Percentiles rank a stretch among this genome's conserved stretches.
phyloP scores from a whole-genome alignment of 2,329 filamentous ascomycete genomes.

The Lizonia empirigonia region DNA sequence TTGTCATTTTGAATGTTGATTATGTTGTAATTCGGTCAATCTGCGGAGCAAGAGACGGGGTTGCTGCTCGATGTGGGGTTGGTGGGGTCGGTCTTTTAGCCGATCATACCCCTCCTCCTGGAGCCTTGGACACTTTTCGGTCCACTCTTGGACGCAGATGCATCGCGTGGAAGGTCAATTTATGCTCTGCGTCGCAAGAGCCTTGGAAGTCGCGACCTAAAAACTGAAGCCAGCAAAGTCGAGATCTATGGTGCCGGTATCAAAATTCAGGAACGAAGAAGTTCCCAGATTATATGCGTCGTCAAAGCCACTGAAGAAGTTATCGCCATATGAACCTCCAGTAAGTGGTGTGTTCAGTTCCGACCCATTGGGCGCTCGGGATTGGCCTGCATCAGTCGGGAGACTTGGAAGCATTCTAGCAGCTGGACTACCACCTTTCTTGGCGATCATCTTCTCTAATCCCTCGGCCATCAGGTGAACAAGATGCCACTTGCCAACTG shows the following conservation, averaged over 20 bases:
- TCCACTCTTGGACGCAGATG: background rate
- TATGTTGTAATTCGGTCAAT: background rate
- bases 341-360: conserved; percentile 14
- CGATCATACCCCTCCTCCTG: conserved; percentile 10
- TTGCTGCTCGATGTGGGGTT: conserved; percentile 9
- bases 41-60: background rate
- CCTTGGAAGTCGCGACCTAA: background rate
- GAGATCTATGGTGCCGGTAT: conserved; percentile 33
- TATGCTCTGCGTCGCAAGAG: no score
- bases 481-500: conserved; percentile 54
- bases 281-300: conserved; percentile 32
- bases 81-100: conserved; percentile 17
- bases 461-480: conserved; percentile 56
- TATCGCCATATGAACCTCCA: conserved; percentile 15
- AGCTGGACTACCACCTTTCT: conserved; percentile 20
- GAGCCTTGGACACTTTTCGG: background rate
- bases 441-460: conserved; percentile 49
- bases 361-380: conserved; percentile 16
- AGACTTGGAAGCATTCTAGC: background rate
- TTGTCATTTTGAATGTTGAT: background rate
- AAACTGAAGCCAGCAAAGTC: conserved; percentile 31
- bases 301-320: conserved; percentile 27
- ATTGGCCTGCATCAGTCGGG: conserved; percentile 10
- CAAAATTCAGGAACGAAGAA: conserved; percentile 35
- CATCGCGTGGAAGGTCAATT: no score